Evolutionary conservation across 2,329 filamentous ascomycete species (phyloP).

Genomic region (Fusarium sacchari): DNA sequence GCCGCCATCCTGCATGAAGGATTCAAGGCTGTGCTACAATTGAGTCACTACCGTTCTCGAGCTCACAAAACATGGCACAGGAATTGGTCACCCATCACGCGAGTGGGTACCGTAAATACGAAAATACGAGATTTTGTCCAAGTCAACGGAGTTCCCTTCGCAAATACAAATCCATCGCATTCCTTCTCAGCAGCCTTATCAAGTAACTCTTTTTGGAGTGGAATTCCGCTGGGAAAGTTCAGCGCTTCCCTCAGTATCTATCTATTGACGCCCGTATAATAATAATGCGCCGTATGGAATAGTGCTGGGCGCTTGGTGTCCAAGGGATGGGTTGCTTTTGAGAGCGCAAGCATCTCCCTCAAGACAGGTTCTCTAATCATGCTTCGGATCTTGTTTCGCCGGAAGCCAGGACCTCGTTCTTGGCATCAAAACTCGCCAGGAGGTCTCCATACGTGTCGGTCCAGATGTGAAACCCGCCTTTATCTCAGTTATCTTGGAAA

Average conservation of each 20-base stretch:
- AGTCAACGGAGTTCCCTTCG: not conserved
- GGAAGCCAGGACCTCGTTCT: slow-evolving; percentile 58
- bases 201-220: not conserved
- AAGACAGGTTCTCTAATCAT: slow-evolving; percentile 45
- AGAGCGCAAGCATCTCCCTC: not conserved
- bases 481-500: slow-evolving; percentile 44
- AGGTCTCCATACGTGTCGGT: slow-evolving; percentile 58
- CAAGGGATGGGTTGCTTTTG: slow-evolving; percentile 1
- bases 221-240: accelerated
- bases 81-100: not conserved
- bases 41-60: not conserved
- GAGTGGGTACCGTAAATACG: not conserved
- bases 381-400: slow-evolving; percentile 54
- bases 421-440: slow-evolving; percentile 53
- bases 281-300: not conserved
- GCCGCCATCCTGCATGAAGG: not conserved
- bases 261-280: not conserved
- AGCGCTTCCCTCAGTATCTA: no score
- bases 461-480: slow-evolving; percentile 59
- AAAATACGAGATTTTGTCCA: not conserved
- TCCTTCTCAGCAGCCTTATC: not conserved
- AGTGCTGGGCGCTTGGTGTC: slow-evolving; percentile 1
- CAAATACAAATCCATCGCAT: not conserved
- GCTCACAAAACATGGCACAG: not conserved
- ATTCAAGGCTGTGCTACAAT: not conserved